Evolutionary conservation across 192 early-diverging fungal genomes (phyloP), one percentile per base, ranked within the genome.

Genomic region (Coemansia sp.): DNA sequence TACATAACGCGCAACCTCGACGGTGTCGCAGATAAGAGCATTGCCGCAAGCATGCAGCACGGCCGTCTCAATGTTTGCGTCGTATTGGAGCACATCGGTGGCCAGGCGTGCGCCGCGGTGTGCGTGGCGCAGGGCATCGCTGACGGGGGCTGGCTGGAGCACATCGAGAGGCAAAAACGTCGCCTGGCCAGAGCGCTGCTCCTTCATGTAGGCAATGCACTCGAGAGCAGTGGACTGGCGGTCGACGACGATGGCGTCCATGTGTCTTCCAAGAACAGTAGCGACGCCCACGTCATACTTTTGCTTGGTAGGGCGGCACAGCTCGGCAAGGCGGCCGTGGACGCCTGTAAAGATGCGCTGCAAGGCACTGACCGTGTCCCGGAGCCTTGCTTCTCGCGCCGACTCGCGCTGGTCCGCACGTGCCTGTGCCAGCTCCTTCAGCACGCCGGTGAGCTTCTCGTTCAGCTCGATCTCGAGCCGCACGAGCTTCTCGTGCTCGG

Each of bases 191-290:
- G 81, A 71, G 13, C 93, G 84, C 72, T 97, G 92, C 60, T 97
- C 94, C 46, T 87, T 77, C 75, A 99, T 79, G 46, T 94, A 91
- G 71, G 83, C 81, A 54, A 99, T 97, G 58, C 97, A 99, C 50
- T 97, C 93, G 36, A 96, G 87, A 5, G 93, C 97, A 0, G 86
- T 95, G 62, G 85, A 81, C 69, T 97, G 83, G 34, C 79, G 82
- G 52, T 97, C 95, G 3, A 98, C 95, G 3, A 98, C 87, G 52
- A 99, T 88, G 4, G 97, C 83, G 51, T 99, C 97, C 75, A 95
- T 79, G 52, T 96, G 88, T 24, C 89, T 78, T 5, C 95, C 95
- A 8, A 99, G 72, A 25, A 91, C 87, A 3, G 91, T 88, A 0
- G 91, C 85, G 1, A 95, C 83, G 4, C 92, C 91, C 0, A 81